Base-by-base conservation (phyloP, 768 basidiomycete genomes). In the Pleurotus citrinopileatus region DNA sequence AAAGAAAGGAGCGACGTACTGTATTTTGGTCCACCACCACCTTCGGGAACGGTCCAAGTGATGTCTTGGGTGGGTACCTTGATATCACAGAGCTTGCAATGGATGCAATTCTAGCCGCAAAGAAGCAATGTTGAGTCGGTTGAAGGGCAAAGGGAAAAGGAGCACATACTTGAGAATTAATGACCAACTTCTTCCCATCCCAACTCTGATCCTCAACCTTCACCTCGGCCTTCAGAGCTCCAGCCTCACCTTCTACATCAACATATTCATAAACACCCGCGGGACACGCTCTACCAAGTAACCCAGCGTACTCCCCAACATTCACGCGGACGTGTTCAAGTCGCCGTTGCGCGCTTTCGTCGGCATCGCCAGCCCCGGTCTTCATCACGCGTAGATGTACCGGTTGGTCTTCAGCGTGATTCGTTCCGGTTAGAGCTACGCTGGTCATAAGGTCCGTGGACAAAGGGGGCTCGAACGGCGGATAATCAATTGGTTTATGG, bases 181-280 rank as follows among this genome's bases (percentile, higher is more conserved):
- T 99, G 22, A 98, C 89, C 51, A 99, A 75, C 71, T 89, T 91
- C 69, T 89, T 91, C 5, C 94, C 92, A 22, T 77, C 77, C 78
- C 87, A 92, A 36, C 48, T 51, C 48, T 51, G 48, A 36, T 51
- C 48, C 34, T 51, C 48, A 4, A 0, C 83, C 84, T 43, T 81
- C 82, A 20, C 68, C 66, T 51, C 48, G 2, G 0, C 83, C 85
- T 43, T 81, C 82, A 20, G 67, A 65, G 38, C 38, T 29, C 70
- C 66, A 2, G 23, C 58, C 15, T 61, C 62, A 34, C 37, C 60
- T 53, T 59, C 58, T 28, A 59, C 61, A 13, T 90, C 82, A 2
- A 95, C 87, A 64, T 99, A 99, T 71, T 99, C 96, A 67, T 99
- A 99, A 36, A 98, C 96, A 3, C 85, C 91, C 0, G 97, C 96